phyloP scores from a whole-genome alignment of 208 protist genomes.

The Leishmania tropica region DNA sequence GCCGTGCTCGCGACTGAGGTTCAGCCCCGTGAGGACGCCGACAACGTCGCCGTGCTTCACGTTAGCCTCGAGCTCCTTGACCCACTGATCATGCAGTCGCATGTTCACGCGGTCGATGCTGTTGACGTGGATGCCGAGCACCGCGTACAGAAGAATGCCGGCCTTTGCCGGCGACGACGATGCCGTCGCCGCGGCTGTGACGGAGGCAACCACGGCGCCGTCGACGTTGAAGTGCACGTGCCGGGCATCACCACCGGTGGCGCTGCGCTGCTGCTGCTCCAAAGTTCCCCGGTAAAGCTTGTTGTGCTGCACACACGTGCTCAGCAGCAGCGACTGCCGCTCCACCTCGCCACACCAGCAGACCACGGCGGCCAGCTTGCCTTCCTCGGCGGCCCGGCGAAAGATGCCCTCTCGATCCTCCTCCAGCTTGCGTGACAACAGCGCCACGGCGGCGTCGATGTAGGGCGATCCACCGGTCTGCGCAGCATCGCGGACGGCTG shows the following conservation, averaged over 20 bases:
- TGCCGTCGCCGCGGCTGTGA: not conserved
- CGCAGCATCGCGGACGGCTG: not conserved
- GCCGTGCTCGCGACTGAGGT: slow-evolving; percentile 57
- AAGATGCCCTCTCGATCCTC: slow-evolving; percentile 51
- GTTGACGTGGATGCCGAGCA: slow-evolving; percentile 82
- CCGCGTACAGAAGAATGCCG: slow-evolving; percentile 47
- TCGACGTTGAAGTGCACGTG: slow-evolving; percentile 35
- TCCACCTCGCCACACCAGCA: slow-evolving; percentile 77
- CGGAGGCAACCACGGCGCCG: slow-evolving; percentile 3
- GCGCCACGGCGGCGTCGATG: slow-evolving; percentile 58
- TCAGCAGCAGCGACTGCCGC: slow-evolving; percentile 63
- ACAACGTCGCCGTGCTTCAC: slow-evolving; percentile 57
- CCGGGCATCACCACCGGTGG: not conserved
- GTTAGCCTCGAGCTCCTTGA: slow-evolving; percentile 47
- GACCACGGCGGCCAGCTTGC: slow-evolving; percentile 48
- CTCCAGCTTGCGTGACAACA: slow-evolving; percentile 73
- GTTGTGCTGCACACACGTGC: slow-evolving; percentile 63
- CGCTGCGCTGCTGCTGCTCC: slow-evolving; percentile 4
- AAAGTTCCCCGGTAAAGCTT: slow-evolving; percentile 28
- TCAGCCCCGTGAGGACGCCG: slow-evolving; percentile 71
- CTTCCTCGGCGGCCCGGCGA: slow-evolving; percentile 53
- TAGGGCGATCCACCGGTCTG: slow-evolving; percentile 5
- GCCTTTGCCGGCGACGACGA: not conserved
- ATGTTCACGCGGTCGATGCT: slow-evolving; percentile 80
- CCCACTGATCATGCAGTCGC: slow-evolving; percentile 67